phyloP scores from a whole-genome alignment of 2,329 filamentous ascomycete genomes.

The Venturia asperata region DNA sequence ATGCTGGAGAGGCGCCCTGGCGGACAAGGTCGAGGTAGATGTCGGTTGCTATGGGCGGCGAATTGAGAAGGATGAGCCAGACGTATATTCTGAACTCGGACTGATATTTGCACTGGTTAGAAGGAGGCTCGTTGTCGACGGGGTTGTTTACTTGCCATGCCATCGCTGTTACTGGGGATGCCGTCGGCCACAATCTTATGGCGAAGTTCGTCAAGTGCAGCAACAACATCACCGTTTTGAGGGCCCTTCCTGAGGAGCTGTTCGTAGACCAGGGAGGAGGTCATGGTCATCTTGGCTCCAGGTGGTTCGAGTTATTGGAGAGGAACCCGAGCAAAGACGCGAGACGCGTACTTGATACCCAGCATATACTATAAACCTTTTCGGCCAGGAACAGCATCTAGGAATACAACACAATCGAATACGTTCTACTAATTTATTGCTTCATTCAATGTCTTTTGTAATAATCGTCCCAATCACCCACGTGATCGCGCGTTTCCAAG shows the following conservation, averaged over 20 bases:
- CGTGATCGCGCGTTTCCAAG: background rate
- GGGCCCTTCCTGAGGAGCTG: constrained; percentile 74
- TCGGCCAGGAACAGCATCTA: too few species aligned
- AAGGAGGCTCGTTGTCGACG: background rate
- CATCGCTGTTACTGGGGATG: constrained; percentile 69
- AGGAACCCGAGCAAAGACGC: background rate
- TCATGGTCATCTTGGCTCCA: constrained; percentile 43
- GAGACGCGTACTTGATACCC: background rate
- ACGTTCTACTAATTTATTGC: too few species aligned
- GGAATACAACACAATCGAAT: background rate
- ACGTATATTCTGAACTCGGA: constrained; percentile 90
- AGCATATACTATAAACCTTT: too few species aligned
- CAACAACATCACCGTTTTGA: constrained; percentile 58
- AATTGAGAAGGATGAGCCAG: constrained; percentile 89
- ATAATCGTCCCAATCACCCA: background rate
- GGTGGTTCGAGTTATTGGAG: constrained; percentile 24
- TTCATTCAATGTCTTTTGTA: too few species aligned
- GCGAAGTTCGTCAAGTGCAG: constrained; percentile 62
- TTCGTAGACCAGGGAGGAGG: constrained; percentile 51
- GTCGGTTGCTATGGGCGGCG: constrained; percentile 76
- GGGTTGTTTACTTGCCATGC: constrained; percentile 54
- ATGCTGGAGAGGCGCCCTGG: constrained; percentile 86
- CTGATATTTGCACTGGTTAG: constrained; percentile 39
- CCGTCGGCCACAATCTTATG: constrained; percentile 69
- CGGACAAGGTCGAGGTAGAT: constrained; percentile 85